These are phyloP conservation scores for Penicillium lividum DNA, from an alignment of 495 filamentous ascomycete species.

Conservation along the genomic window DNA sequence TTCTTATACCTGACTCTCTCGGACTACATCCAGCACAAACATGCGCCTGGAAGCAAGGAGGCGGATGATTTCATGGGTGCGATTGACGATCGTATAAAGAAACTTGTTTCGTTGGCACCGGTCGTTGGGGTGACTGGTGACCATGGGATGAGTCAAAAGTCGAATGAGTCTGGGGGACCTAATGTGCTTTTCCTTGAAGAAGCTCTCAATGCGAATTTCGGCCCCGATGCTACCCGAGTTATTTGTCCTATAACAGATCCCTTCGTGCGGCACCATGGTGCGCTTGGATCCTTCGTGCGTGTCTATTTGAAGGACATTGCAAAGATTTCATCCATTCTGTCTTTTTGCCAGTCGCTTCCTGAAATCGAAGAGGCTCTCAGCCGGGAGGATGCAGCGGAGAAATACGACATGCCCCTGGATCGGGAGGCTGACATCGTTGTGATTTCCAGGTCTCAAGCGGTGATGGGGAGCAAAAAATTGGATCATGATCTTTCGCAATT, in stretches of 20 bases:
- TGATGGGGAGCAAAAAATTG: slow-evolving; percentile 29
- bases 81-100: slow-evolving; percentile 31
- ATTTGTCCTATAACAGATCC: slow-evolving; percentile 44
- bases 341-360: slow-evolving; percentile 22
- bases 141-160: slow-evolving; percentile 41
- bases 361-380: slow-evolving; percentile 32
- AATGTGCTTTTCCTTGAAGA: slow-evolving; percentile 41
- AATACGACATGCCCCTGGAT: slow-evolving; percentile 36
- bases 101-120: slow-evolving; percentile 21
- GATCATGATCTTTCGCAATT: slow-evolving; percentile 35
- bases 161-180: slow-evolving; percentile 26
- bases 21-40: slow-evolving; percentile 40
- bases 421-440: slow-evolving; percentile 39
- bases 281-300: slow-evolving; percentile 39
- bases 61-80: slow-evolving; percentile 32
- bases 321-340: slow-evolving; percentile 12
- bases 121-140: slow-evolving; percentile 38
- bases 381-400: slow-evolving; percentile 27
- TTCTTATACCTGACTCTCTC: slow-evolving; percentile 44
- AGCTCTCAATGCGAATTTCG: slow-evolving; percentile 27
- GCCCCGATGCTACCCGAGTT: slow-evolving; percentile 26
- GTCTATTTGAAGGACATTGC: slow-evolving; percentile 27
- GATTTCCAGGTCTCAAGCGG: slow-evolving; percentile 28
- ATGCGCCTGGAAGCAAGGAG: slow-evolving; percentile 33
- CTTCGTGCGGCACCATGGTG: slow-evolving; percentile 39